phyloP scores from a whole-genome alignment of 495 filamentous ascomycete genomes.

The Collariella sp. region DNA sequence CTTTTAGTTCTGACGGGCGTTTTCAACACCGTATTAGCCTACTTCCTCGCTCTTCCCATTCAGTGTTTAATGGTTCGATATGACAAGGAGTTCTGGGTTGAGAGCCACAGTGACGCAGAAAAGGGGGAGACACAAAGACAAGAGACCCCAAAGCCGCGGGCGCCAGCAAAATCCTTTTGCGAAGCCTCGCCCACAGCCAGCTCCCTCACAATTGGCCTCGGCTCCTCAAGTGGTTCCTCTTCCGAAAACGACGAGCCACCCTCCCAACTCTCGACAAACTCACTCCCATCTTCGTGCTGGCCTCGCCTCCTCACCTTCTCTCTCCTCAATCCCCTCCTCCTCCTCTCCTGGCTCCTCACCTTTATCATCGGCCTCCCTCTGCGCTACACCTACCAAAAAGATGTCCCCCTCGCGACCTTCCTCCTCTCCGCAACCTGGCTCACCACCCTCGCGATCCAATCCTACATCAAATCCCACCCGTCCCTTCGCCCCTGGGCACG shows the following conservation, averaged over 20 bases:
- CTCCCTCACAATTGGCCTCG: neutral
- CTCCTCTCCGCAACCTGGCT: constrained; percentile 36
- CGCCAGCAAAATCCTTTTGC: constrained; percentile 4
- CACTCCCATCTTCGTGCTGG: neutral
- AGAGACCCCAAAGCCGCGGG: neutral
- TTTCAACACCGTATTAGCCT: constrained; percentile 20
- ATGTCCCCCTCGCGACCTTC: constrained; percentile 28
- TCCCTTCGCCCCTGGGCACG: constrained; percentile 14
- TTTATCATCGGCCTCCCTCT: constrained; percentile 25
- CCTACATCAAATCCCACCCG: constrained; percentile 22
- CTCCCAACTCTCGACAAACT: neutral
- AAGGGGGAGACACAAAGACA: neutral
- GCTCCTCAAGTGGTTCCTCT: neutral
- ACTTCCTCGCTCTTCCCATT: constrained; percentile 16
- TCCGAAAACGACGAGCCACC: neutral
- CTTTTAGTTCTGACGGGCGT: constrained; percentile 24
- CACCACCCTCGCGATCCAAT: constrained; percentile 31
- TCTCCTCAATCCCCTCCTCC: constrained; percentile 19
- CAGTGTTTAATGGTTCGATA: constrained; percentile 23
- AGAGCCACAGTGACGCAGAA: neutral
- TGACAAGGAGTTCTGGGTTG: constrained; percentile 4
- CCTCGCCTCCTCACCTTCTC: neutral
- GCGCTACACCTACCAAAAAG: constrained; percentile 16
- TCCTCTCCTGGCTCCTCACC: constrained; percentile 21
- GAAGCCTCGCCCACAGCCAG: constrained; percentile 5